A percentile compares a stretch with the other conserved stretches of the same genome.
These are phyloP conservation scores for Metschnikowia cerradonensis DNA, from an alignment of 805 yeast species.

Conservation along the genomic window DNA sequence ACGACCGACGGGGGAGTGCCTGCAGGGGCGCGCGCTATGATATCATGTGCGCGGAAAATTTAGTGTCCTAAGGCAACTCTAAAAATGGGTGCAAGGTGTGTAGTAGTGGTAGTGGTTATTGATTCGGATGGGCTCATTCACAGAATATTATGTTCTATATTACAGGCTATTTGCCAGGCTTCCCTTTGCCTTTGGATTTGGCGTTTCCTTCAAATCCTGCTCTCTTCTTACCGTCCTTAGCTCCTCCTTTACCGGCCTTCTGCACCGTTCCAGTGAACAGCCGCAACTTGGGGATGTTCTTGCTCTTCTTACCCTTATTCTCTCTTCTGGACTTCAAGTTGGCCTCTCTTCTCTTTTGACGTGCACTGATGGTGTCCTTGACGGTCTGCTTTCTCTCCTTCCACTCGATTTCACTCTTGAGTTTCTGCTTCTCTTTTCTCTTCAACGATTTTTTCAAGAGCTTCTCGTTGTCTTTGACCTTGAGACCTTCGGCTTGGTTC, in stretches of 20 bases:
- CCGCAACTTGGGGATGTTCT: constrained; percentile 66
- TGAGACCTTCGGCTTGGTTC: constrained; percentile 83
- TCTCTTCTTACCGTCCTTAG: constrained; percentile 39
- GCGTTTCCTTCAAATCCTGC: constrained; percentile 92
- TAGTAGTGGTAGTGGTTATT: too few species aligned
- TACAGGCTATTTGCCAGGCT: constrained; percentile 22
- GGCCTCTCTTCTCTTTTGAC: constrained; percentile 86
- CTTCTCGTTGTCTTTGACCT: constrained; percentile 85
- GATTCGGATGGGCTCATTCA: too few species aligned
- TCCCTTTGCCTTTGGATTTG: constrained; percentile 30
- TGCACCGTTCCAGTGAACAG: constrained; percentile 53
- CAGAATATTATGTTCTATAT: background rate
- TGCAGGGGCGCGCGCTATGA: constrained; percentile 2
- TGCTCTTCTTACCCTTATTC: constrained; percentile 76
- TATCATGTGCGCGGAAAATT: background rate
- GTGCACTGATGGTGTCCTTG: constrained; percentile 65
- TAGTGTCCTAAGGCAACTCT: background rate
- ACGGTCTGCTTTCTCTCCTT: constrained; percentile 80
- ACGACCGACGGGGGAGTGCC: background rate
- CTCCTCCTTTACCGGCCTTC: constrained; percentile 36
- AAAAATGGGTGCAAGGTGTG: background rate
- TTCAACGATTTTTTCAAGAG: constrained; percentile 81
- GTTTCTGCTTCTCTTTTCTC: constrained; percentile 76
- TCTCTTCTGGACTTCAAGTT: constrained; percentile 82
- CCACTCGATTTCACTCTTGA: constrained; percentile 90